These are phyloP conservation scores for Casuarina equisetifolia DNA, from an alignment of 306 rosid genomes.

Conservation along the genomic window DNA sequence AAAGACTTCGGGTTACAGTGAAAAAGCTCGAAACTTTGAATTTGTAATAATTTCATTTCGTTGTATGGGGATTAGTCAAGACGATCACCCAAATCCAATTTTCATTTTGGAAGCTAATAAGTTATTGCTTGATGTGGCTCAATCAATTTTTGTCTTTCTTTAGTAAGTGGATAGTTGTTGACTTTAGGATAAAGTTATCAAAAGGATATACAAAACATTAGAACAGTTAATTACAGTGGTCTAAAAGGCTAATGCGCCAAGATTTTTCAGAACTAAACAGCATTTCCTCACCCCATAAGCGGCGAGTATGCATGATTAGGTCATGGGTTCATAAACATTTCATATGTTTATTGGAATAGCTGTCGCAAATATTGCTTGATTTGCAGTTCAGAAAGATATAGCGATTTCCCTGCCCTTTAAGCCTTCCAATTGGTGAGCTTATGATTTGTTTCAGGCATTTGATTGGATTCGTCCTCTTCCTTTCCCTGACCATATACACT, in stretches of 20 bases:
- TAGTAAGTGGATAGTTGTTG: neutral
- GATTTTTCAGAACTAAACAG: neutral
- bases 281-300: neutral
- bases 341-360: neutral
- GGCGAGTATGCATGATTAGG: neutral
- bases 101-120: neutral
- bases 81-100: neutral
- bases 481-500: slow-evolving; percentile 87
- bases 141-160: neutral
- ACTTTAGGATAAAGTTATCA: neutral
- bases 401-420: neutral
- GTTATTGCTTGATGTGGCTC: neutral
- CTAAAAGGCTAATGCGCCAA: neutral
- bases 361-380: neutral
- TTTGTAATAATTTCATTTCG: neutral
- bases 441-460: slow-evolving; percentile 67
- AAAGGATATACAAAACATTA: neutral
- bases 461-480: slow-evolving; percentile 93
- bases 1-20: neutral
- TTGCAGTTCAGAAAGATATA: neutral
- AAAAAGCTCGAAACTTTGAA: neutral
- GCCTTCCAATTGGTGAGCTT: neutral
- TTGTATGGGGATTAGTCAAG: neutral
- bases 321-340: neutral
- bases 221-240: neutral